phyloP scores from a whole-genome alignment of 176 grass and related monocot species.

The Eremochloa ophiuroides region DNA sequence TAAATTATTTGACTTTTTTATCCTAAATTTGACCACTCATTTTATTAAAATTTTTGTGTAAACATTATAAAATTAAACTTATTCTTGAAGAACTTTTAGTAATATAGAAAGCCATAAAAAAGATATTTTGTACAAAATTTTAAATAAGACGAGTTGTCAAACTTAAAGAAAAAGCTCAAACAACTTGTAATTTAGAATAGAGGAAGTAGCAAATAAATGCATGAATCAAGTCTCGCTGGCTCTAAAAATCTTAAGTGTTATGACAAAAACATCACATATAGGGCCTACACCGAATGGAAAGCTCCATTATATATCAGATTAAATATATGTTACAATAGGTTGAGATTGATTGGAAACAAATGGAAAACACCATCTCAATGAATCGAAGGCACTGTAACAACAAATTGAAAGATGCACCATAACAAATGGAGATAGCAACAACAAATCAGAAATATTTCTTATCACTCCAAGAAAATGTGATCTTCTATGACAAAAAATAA shows the following conservation, averaged over 20 bases:
- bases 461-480: not conserved
- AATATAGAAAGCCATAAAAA: too few relatives aligned
- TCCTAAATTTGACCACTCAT: too few relatives aligned
- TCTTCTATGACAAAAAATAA: too few relatives aligned
- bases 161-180: too few relatives aligned
- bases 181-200: too few relatives aligned
- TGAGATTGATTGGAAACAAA: not conserved
- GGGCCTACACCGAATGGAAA: not conserved
- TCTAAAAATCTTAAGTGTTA: not conserved
- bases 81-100: too few relatives aligned
- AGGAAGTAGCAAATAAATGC: too few relatives aligned
- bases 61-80: too few relatives aligned
- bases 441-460: not conserved
- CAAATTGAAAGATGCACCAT: not conserved
- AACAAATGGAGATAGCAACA: not conserved
- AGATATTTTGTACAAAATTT: too few relatives aligned
- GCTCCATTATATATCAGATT: not conserved
- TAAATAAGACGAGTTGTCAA: too few relatives aligned
- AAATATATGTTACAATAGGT: not conserved
- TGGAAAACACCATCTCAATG: not conserved
- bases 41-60: too few relatives aligned
- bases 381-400: not conserved
- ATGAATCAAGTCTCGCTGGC: not conserved
- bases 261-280: not conserved
- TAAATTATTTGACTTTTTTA: too few relatives aligned